Evolutionary conservation across 2,329 filamentous ascomycete genomes (phyloP).

Genomic region (Aureobasidium mangrovei): DNA sequence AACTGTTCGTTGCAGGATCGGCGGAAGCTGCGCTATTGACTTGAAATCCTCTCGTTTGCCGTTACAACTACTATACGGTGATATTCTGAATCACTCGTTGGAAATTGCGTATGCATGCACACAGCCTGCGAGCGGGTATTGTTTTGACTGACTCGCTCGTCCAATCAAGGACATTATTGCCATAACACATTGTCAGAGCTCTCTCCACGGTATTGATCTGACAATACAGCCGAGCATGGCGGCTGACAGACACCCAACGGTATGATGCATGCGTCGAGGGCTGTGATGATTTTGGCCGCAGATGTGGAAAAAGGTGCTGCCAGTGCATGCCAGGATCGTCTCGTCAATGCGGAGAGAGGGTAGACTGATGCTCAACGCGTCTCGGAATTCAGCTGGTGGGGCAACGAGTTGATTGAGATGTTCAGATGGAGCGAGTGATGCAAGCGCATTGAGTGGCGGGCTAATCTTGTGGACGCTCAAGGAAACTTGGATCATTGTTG

Average conservation of each 20-base stretch:
- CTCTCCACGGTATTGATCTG: neutral
- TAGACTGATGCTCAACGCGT: neutral
- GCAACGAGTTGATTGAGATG: slow-evolving; percentile 9
- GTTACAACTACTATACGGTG: slow-evolving; percentile 12
- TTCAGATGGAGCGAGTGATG: neutral
- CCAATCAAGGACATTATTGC: neutral
- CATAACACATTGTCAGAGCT: neutral
- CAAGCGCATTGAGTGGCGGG: neutral
- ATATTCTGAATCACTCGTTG: slow-evolving; percentile 10
- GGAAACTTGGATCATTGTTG: slow-evolving; percentile 75
- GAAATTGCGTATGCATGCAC: slow-evolving; percentile 7
- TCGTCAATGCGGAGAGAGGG: neutral
- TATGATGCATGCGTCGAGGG: neutral
- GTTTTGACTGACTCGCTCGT: neutral
- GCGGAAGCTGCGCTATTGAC: slow-evolving; percentile 5
- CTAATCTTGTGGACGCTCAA: slow-evolving; percentile 57
- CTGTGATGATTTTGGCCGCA: neutral
- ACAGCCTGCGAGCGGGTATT: neutral
- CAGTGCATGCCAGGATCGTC: neutral
- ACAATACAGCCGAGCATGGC: neutral
- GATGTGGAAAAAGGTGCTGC: neutral
- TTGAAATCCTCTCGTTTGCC: neutral
- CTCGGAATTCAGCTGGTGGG: neutral
- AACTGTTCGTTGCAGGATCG: neutral
- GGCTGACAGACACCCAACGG: neutral